Conservation (phyloP, 2,329 filamentous ascomycete genomes). For the Trichoderma cornu-damae region DNA sequence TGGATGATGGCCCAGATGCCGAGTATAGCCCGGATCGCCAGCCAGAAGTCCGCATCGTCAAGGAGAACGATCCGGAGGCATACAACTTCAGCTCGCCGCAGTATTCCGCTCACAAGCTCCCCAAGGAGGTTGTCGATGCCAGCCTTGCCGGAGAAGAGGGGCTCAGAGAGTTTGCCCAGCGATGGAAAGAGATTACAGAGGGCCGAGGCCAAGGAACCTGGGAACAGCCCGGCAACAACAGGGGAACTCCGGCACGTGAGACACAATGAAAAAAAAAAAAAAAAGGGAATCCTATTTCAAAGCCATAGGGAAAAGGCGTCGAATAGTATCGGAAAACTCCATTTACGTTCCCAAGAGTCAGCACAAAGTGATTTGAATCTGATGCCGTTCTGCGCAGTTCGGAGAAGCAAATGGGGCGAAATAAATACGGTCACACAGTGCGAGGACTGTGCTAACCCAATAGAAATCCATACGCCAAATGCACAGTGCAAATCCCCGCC, state of each 20-base stretch:
- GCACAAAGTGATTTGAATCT: not conserved
- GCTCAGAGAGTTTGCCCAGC: constrained; percentile 71
- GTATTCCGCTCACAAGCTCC: constrained; percentile 93
- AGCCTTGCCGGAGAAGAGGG: constrained; percentile 64
- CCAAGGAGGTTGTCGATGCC: constrained; percentile 81
- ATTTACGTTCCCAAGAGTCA: not conserved
- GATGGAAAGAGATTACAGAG: constrained; percentile 61
- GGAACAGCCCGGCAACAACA: constrained; percentile 29
- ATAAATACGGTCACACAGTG: not conserved
- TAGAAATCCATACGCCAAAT: not conserved
- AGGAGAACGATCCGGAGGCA: constrained; percentile 79
- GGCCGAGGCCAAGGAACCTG: constrained; percentile 39
- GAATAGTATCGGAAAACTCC: not conserved
- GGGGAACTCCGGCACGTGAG: constrained; percentile 9
- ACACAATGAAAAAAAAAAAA: too few relatives aligned
- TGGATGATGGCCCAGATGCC: constrained; percentile 37
- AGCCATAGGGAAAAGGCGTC: not conserved
- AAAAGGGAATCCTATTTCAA: not conserved
- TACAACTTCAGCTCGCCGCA: constrained; percentile 80
- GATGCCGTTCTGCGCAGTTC: not conserved
- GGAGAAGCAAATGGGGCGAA: not conserved
- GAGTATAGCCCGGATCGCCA: constrained; percentile 54
- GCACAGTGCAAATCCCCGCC: not conserved
- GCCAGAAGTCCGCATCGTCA: constrained; percentile 77
- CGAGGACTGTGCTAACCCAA: not conserved